These are phyloP conservation scores for Silybum marianum DNA, from an alignment of 129 eudicot genomes.

Conservation along the genomic window DNA sequence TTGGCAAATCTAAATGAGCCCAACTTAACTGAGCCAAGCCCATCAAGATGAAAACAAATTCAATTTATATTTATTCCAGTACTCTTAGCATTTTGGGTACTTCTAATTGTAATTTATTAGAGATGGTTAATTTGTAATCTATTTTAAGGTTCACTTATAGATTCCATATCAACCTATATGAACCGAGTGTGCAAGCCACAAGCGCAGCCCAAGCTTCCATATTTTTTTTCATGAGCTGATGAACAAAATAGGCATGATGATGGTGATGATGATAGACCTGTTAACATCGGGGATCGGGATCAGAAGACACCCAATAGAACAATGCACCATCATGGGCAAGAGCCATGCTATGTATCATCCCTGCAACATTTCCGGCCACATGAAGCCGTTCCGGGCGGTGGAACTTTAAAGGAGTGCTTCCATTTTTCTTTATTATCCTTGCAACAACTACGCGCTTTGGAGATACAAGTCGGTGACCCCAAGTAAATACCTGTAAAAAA, in stretches of 20 bases:
- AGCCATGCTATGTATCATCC: slow-evolving; percentile 86
- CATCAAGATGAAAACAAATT: background rate
- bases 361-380: slow-evolving; percentile 83
- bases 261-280: slow-evolving; percentile 55
- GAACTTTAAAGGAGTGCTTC: slow-evolving; percentile 63
- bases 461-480: slow-evolving; percentile 99
- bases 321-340: slow-evolving; percentile 93
- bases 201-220: background rate
- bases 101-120: background rate
- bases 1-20: background rate
- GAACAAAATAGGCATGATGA: background rate
- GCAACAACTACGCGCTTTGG: slow-evolving; percentile 89
- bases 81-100: background rate
- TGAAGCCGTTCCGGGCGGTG: slow-evolving; percentile 80
- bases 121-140: background rate
- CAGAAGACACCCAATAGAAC: slow-evolving; percentile 90
- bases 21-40: background rate
- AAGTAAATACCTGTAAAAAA: slow-evolving; percentile 86
- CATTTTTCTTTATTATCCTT: too few relatives aligned
- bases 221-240: background rate
- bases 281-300: slow-evolving; percentile 75
- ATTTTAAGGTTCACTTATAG: background rate
- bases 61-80: background rate
- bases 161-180: background rate
- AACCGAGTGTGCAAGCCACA: background rate